A percentile compares a stretch with the other conserved stretches of the same genome.
Evolutionary conservation across 768 basidiomycete genomes (phyloP).

Genomic region (Calocybe gangraenosa): DNA sequence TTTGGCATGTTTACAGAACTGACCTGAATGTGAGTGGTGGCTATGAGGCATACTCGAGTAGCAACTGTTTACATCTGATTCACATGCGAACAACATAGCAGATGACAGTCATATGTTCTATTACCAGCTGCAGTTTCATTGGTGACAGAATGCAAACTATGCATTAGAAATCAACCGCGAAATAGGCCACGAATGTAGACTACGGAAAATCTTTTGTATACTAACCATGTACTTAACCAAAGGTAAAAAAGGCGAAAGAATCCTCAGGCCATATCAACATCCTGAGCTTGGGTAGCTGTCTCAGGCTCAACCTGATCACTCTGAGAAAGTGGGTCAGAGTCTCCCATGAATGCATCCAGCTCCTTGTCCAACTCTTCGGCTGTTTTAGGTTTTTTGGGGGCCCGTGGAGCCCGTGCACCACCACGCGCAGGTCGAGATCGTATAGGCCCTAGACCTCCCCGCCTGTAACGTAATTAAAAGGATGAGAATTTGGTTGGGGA

Average conservation of each 20-base stretch:
- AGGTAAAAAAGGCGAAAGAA: not conserved
- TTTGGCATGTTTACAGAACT: slow-evolving; percentile 88
- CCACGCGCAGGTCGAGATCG: slow-evolving; percentile 38
- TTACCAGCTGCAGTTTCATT: no score
- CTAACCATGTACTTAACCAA: slow-evolving; percentile 5
- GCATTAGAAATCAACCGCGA: no score
- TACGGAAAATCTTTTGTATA: no score
- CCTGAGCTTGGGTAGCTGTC: slow-evolving; percentile 23
- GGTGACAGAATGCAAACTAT: no score
- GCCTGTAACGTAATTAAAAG: slow-evolving; percentile 17
- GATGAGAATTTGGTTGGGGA: slow-evolving; percentile 1
- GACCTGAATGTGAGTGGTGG: slow-evolving; percentile 91
- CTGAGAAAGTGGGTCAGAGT: slow-evolving; percentile 31
- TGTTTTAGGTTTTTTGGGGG: slow-evolving; percentile 58
- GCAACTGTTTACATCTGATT: no score
- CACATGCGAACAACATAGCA: no score
- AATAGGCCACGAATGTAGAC: not conserved
- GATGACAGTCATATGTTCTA: no score
- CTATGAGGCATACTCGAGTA: slow-evolving; percentile 67
- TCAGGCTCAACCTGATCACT: slow-evolving; percentile 16
- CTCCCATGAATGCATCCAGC: slow-evolving; percentile 82
- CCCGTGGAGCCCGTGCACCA: slow-evolving; percentile 21
- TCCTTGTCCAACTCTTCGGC: slow-evolving; percentile 86
- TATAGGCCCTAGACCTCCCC: slow-evolving; percentile 41
- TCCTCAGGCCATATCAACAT: slow-evolving; percentile 51